Base-by-base conservation (phyloP, 108 stramenopile species). In the Skeletonema menzelii region DNA sequence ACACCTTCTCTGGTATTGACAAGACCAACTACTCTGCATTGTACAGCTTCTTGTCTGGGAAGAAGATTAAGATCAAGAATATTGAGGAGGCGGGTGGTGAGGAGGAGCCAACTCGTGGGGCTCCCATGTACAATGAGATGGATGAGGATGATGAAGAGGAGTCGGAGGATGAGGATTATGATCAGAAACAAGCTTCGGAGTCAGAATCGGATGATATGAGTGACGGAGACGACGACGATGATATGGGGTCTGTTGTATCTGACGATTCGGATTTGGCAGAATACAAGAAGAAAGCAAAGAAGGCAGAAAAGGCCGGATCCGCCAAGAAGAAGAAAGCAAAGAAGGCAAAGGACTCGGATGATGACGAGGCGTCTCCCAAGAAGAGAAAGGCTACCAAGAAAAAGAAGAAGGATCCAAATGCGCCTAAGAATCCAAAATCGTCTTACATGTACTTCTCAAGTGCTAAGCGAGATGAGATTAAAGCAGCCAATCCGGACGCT, bases 11-110 rank as follows among this genome's bases (percentile, higher is more conserved):
- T 15, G 93, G 93, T 26, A 91, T 97, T 67, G 94, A 97, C 80
- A 89, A 94, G 59, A 83, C 91, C 46, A 93, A 97, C 83, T 96
- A 94, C 82, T 67, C 86, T 27, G 75, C 89, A 22, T 64, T 95
- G 72, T 89, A 95, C 82, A 86, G 89, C 77, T 98, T 98, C 76
- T 67, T 98, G 15, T 86, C 83, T 24, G 81, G 83, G 38, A 97
- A 97, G 69, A 88, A 88, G 59, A 91, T 99, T 59, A 82, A 82
- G 34, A 96, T 98, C 84, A 96, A 93, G 69, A 97, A 98, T 71
- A 83, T 96, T 60, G 85, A 96, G 72, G 91, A 82, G 27, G 67
- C 73, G 14, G 77, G 63, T 10, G 76, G 34, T 30, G 83, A 71
- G 2, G 80, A 73, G 38, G 60, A 69, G 24, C 47, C 47, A 27